Evolutionary conservation across 1,284 basidiomycete genomes (phyloP), one percentile per base, ranked within the genome.

Genomic region (Marasmius oreades): DNA sequence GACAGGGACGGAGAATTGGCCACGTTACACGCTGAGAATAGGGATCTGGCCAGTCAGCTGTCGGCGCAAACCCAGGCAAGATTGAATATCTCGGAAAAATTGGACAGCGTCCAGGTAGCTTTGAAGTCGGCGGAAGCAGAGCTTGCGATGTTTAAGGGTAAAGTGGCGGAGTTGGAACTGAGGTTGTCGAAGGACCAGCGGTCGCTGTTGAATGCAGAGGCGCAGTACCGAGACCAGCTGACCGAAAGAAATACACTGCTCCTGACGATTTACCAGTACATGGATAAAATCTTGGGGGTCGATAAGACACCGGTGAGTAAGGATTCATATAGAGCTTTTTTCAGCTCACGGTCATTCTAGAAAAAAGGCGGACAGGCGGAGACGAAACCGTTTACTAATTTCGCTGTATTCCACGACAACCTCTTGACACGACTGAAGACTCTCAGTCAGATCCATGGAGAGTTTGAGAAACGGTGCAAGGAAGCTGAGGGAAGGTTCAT

Each of bases 351-450:
- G 1, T 34, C 47, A 53, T 46, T 46, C 31, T 63, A 89, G 86
- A 90, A 90, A 71, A 89, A 87, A 66, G 76, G 81, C 3, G 76
- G 80, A 1, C 81, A 86, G 58, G 85, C 86, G 0, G 92, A 95
- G 69, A 90, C 90, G 2, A 94, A 93, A 66, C 93, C 93, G 0
- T 94, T 92, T 69, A 92, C 91, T 33, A 96, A 97, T 75, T 98
- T 98, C 68, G 77, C 81, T 60, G 88, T 95, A 56, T 98, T 99
- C 80, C 93, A 95, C 63, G 94, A 98, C 70, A 93, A 93, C 62
- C 82, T 99, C n/a, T 86, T 97, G 65, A 84, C 86, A 0, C 84
- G 95, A 6, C 77, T 99, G 50, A 92, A 93, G 63, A 78, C 85
- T 0, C 83, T 98, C 57, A 89, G 85, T 48, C 85, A 92, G 59